Conservation (phyloP, 768 basidiomycete genomes). For the Kwoniella dendrophila region DNA sequence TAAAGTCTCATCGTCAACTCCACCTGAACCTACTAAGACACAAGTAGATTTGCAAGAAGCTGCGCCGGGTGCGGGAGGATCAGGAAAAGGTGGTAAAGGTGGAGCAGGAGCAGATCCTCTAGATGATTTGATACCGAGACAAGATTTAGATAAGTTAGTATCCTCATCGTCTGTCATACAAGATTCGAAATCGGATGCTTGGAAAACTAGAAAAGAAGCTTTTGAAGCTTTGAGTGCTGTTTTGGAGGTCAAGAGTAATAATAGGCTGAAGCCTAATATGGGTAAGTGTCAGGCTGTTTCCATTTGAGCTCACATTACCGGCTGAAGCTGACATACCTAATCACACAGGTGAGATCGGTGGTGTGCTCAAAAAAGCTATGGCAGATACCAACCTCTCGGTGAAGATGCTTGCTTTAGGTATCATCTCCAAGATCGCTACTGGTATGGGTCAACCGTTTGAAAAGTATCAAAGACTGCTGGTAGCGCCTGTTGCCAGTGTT, state of each 20-base stretch:
- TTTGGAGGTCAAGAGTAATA: slow-evolving; percentile 87
- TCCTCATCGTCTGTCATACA: slow-evolving; percentile 78
- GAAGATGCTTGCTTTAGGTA: slow-evolving; percentile 83
- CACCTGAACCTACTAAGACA: slow-evolving; percentile 76
- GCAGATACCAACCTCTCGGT: slow-evolving; percentile 93
- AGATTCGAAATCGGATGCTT: slow-evolving; percentile 87
- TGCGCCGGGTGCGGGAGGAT: slow-evolving; percentile 59
- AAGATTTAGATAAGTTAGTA: slow-evolving; percentile 84
- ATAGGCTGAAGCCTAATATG: slow-evolving; percentile 85
- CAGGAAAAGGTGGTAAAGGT: slow-evolving; percentile 55
- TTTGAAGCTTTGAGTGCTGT: slow-evolving; percentile 79
- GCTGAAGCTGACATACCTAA: slow-evolving; percentile 12
- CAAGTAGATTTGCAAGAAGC: slow-evolving; percentile 70
- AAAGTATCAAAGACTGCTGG: slow-evolving; percentile 77
- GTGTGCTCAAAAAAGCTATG: slow-evolving; percentile 82
- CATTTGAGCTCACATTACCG: not conserved
- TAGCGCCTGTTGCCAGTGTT: slow-evolving; percentile 74
- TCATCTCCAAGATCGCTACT: slow-evolving; percentile 81
- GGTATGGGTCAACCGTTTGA: slow-evolving; percentile 98
- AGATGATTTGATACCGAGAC: slow-evolving; percentile 92
- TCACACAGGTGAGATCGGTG: slow-evolving; percentile 80
- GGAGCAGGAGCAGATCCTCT: slow-evolving; percentile 66
- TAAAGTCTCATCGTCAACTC: slow-evolving; percentile 74
- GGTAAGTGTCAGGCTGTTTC: slow-evolving; percentile 60
- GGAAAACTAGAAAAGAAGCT: slow-evolving; percentile 96